A percentile compares a stretch with the other conserved stretches of the same genome.
Conservation (phyloP, 2,329 filamentous ascomycete species). For the Mycosphaerelloides madeirae region DNA sequence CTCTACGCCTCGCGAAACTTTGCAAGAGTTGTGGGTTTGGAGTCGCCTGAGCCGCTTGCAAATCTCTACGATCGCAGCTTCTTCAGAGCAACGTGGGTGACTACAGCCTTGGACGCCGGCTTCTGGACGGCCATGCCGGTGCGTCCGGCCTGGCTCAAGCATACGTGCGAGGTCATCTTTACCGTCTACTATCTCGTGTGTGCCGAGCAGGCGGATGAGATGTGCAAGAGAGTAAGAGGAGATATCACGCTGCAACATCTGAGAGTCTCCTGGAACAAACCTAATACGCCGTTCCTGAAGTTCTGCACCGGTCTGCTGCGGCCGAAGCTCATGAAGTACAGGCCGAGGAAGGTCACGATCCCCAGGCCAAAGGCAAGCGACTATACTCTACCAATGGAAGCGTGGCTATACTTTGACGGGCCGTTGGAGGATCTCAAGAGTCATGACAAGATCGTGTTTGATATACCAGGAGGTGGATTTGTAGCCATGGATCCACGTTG, state of each 20-base stretch:
- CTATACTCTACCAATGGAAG: constrained; percentile 76
- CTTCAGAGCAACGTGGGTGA: constrained; percentile 94
- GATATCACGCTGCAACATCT: constrained; percentile 87
- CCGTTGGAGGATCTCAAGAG: constrained; percentile 70
- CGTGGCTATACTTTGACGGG: constrained; percentile 93
- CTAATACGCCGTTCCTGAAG: constrained; percentile 77
- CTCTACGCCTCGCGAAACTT: constrained; percentile 92
- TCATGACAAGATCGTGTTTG: constrained; percentile 74
- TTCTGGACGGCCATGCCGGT: constrained; percentile 99
- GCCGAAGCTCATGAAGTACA: constrained; percentile 74
- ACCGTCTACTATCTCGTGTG: constrained; percentile 87
- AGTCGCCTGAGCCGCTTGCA: constrained; percentile 86
- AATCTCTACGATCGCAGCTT: constrained; percentile 91
- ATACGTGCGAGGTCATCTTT: constrained; percentile 78
- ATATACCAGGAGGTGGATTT: constrained; percentile 90
- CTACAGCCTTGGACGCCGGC: constrained; percentile 88
- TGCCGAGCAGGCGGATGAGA: constrained; percentile 92
- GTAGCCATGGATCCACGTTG: constrained; percentile 95
- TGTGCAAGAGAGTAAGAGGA: constrained; percentile 83
- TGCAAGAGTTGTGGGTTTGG: constrained; percentile 82
- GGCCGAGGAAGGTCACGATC: constrained; percentile 77
- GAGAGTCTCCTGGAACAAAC: constrained; percentile 92
- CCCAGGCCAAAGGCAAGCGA: constrained; percentile 72
- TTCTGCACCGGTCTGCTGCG: constrained; percentile 68
- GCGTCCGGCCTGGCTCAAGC: constrained; percentile 70